A percentile compares a stretch with the other conserved stretches of the same genome.
phyloP scores from a whole-genome alignment of 2,329 filamentous ascomycete species.

The Mycosphaerelloides madeirae region DNA sequence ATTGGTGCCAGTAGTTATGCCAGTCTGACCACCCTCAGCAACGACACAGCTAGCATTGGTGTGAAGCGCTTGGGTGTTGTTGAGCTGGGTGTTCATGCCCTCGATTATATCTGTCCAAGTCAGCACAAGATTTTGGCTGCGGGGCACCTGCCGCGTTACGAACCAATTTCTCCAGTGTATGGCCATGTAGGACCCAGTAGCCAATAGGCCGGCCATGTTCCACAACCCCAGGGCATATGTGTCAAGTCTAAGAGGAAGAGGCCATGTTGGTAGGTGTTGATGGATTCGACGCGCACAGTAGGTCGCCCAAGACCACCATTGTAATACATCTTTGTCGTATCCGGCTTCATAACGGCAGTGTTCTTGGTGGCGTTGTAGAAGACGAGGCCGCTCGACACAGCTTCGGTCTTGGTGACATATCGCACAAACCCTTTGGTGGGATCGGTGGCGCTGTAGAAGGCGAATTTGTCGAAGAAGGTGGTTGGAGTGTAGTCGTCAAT shows the following conservation, averaged over 20 bases:
- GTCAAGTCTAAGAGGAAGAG: slow-evolving; percentile 37
- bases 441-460: slow-evolving; percentile 30
- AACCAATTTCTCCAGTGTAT: slow-evolving; percentile 31
- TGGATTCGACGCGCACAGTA: slow-evolving; percentile 33
- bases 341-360: slow-evolving; percentile 32
- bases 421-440: slow-evolving; percentile 33
- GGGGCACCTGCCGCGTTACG: not conserved
- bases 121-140: not conserved
- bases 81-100: slow-evolving; percentile 27
- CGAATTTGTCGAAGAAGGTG: slow-evolving; percentile 34
- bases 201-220: slow-evolving; percentile 42
- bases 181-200: slow-evolving; percentile 45
- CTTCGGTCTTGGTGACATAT: slow-evolving; percentile 40
- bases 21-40: slow-evolving; percentile 28
- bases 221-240: slow-evolving; percentile 37
- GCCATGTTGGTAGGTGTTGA: slow-evolving; percentile 36
- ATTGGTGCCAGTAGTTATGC: slow-evolving; percentile 23
- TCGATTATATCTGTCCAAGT: slow-evolving; percentile 37
- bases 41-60: slow-evolving; percentile 30
- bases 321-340: slow-evolving; percentile 41
- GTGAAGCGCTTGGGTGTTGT: slow-evolving; percentile 31
- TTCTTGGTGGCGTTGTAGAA: slow-evolving; percentile 19
- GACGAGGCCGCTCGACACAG: slow-evolving; percentile 26
- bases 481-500: slow-evolving; percentile 31
- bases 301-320: slow-evolving; percentile 30